phyloP scores from a whole-genome alignment of 768 basidiomycete species.

The Astraeus odoratus region DNA sequence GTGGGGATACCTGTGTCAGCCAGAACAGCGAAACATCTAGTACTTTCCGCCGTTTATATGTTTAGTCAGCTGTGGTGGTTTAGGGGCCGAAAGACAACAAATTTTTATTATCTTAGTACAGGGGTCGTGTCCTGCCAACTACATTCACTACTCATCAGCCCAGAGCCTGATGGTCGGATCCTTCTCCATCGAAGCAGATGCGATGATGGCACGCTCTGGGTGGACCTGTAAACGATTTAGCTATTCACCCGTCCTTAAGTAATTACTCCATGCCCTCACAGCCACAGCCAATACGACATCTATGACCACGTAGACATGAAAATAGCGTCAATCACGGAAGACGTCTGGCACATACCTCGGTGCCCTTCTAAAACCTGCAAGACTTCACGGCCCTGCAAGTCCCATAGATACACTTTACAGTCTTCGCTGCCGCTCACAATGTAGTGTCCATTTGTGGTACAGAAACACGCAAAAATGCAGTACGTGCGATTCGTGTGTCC shows the following conservation, averaged over 20 bases:
- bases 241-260: conserved; percentile 2
- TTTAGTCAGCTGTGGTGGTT: no score
- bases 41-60: no score
- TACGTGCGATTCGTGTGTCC: conserved; percentile 86
- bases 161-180: conserved; percentile 82
- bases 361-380: conserved; percentile 75
- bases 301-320: conserved; percentile 5
- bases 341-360: conserved; percentile 53
- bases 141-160: conserved; percentile 38
- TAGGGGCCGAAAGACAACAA: no score
- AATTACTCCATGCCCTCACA: conserved; percentile 34
- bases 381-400: conserved; percentile 74
- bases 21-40: no score
- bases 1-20: no score
- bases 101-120: no score
- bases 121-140: no score
- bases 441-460: conserved; percentile 50
- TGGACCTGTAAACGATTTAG: conserved; percentile 51
- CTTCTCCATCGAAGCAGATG: conserved; percentile 86
- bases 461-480: conserved; percentile 68
- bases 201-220: conserved; percentile 67
- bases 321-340: background rate
- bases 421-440: conserved; percentile 91
- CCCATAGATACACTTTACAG: conserved; percentile 82
- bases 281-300: conserved; percentile 74